phyloP scores from a whole-genome alignment of 768 basidiomycete species.

The Boletus coccyginus region DNA sequence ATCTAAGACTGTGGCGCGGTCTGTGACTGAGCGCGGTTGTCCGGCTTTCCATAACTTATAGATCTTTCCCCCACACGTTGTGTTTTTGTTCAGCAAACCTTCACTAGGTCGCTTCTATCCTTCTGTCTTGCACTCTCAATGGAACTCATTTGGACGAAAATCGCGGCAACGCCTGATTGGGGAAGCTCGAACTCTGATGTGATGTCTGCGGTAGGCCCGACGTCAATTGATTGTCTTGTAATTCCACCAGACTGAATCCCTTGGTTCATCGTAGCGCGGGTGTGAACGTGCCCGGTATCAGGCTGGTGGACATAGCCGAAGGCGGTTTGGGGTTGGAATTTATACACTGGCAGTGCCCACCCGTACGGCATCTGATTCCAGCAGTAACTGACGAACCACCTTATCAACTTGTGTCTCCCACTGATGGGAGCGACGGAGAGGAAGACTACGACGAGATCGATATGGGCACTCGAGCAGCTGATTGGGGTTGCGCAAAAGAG shows the following conservation, averaged over 20 bases:
- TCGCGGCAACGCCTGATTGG: conserved; percentile 72
- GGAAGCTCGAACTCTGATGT: conserved; percentile 83
- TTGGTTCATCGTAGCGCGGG: conserved; percentile 48
- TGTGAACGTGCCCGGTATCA: conserved; percentile 83
- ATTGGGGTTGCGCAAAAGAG: conserved; percentile 22
- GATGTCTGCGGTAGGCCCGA: conserved; percentile 66
- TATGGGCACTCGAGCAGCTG: conserved; percentile 6
- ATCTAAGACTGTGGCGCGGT: no score
- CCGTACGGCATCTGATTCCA: conserved; percentile 76
- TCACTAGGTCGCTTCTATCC: no score
- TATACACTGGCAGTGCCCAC: conserved; percentile 84
- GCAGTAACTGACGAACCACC: conserved; percentile 61
- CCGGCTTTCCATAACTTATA: no score
- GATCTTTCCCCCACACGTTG: no score
- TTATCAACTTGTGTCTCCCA: conserved; percentile 17
- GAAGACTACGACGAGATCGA: neutral
- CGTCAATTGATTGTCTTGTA: neutral
- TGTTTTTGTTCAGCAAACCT: no score
- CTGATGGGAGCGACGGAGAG: conserved; percentile 40
- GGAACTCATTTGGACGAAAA: no score
- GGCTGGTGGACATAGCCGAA: conserved; percentile 78
- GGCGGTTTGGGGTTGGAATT: conserved; percentile 91
- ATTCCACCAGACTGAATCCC: neutral
- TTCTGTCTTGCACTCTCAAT: no score
- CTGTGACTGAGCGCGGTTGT: no score